Conservation (phyloP, 2,329 filamentous ascomycete species). For the Hypocrella siamensis region DNA sequence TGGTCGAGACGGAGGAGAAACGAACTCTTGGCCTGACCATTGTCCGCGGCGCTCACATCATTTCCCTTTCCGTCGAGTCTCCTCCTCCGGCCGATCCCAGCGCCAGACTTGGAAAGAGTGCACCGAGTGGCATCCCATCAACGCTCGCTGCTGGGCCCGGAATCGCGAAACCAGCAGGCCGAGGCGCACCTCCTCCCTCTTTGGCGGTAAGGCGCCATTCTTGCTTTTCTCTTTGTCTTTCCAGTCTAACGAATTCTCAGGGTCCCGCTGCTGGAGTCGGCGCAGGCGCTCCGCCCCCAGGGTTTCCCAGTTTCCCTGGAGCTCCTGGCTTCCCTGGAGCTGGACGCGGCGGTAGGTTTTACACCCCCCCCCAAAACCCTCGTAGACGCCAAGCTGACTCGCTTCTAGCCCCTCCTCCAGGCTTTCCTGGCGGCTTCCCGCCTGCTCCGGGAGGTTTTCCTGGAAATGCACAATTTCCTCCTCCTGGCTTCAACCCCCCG, state of each 20-base stretch:
- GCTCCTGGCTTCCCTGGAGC: conserved; percentile 28
- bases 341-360: conserved; percentile 37
- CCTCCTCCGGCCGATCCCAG: conserved; percentile 90
- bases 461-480: conserved; percentile 7
- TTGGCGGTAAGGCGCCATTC: conserved; percentile 44
- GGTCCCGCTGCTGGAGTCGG: conserved; percentile 80
- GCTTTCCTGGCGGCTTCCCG: conserved; percentile 33
- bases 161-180: conserved; percentile 78
- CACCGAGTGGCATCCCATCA: conserved; percentile 50
- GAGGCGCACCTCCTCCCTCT: conserved; percentile 58
- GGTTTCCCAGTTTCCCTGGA: conserved; percentile 38
- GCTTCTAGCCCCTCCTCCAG: conserved; percentile 27
- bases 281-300: conserved; percentile 48
- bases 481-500: conserved; percentile 14
- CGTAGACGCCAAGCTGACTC: conserved; percentile 14
- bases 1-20: conserved; percentile 88
- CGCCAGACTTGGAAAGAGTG: conserved; percentile 67
- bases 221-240: not conserved
- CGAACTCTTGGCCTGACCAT: conserved; percentile 92
- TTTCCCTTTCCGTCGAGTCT: conserved; percentile 89
- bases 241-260: conserved; percentile 18
- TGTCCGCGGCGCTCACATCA: conserved; percentile 83
- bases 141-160: conserved; percentile 72
- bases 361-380: conserved; percentile 1
- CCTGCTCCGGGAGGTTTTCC: conserved; percentile 29